phyloP scores from a whole-genome alignment of 176 grass and related monocot genomes.

The Aegilops speltoides region DNA sequence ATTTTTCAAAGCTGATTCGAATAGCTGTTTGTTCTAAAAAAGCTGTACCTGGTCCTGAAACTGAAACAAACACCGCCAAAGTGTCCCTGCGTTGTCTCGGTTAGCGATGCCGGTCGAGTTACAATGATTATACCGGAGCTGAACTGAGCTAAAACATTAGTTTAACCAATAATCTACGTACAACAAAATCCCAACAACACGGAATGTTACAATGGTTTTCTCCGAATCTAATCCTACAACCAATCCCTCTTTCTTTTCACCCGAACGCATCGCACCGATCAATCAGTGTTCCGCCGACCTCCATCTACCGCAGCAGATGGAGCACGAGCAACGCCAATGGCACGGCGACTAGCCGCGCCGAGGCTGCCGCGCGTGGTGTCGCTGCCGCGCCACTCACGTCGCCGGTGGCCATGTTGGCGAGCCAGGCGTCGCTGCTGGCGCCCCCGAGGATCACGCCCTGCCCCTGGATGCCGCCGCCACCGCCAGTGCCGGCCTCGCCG shows the following conservation, averaged over 20 bases:
- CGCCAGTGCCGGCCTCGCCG: not conserved
- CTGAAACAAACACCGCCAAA: too few relatives aligned
- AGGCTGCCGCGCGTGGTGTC: not conserved
- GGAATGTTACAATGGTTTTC: not conserved
- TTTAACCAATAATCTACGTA: not conserved
- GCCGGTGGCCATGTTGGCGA: conserved; percentile 76
- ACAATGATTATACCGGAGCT: too few relatives aligned
- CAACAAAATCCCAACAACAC: not conserved
- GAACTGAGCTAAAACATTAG: not conserved
- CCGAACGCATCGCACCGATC: not conserved
- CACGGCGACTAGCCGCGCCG: not conserved
- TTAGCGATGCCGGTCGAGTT: too few relatives aligned
- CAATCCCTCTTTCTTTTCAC: not conserved
- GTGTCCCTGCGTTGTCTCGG: too few relatives aligned
- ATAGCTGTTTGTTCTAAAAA: too few relatives aligned
- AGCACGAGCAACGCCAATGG: conserved; percentile 22
- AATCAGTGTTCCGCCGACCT: not conserved
- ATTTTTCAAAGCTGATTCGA: too few relatives aligned
- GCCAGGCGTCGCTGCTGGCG: conserved; percentile 53
- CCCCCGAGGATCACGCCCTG: conserved; percentile 49
- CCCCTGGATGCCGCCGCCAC: conserved; percentile 27
- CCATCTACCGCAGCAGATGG: not conserved
- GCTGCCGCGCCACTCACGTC: conserved; percentile 21
- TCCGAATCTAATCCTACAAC: not conserved
- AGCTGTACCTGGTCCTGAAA: too few relatives aligned